phyloP scores from a whole-genome alignment of 768 basidiomycete species.

The Lactarius sp. region DNA sequence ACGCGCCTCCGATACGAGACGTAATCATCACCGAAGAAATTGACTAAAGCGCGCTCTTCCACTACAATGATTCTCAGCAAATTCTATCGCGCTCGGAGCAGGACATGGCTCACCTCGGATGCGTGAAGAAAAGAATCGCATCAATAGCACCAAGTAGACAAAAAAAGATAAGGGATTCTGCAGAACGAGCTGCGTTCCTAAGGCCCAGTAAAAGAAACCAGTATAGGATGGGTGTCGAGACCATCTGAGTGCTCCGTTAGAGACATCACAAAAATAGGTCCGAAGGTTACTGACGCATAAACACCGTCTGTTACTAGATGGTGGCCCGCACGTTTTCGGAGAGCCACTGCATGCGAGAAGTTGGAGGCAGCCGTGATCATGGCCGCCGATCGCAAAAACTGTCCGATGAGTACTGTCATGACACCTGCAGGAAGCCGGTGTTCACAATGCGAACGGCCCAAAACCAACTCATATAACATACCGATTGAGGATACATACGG shows the following conservation, averaged over 20 bases:
- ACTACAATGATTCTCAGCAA: constrained; percentile 39
- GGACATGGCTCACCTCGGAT: constrained; percentile 59
- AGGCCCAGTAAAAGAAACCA: constrained; percentile 97
- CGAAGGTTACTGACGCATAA: constrained; percentile 59
- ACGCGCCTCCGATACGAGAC: constrained; percentile 67
- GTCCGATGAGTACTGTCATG: constrained; percentile 59
- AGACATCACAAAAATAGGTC: background rate
- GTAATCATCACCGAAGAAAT: constrained; percentile 91
- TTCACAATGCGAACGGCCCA: background rate
- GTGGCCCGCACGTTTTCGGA: constrained; percentile 67
- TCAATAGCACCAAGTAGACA: constrained; percentile 62
- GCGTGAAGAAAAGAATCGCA: constrained; percentile 81
- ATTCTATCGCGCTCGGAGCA: background rate
- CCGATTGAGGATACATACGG: constrained; percentile 58
- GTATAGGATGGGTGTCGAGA: constrained; percentile 94
- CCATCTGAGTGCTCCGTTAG: constrained; percentile 45
- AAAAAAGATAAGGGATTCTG: constrained; percentile 78
- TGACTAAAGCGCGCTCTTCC: constrained; percentile 74
- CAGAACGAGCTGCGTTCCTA: constrained; percentile 88
- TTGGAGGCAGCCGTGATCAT: constrained; percentile 95
- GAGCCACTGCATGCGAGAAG: constrained; percentile 88
- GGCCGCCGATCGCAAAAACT: constrained; percentile 77
- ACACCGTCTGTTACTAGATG: constrained; percentile 82
- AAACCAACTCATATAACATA: constrained; percentile 31
- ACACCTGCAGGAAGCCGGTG: constrained; percentile 46